Evolutionary conservation across 805 yeast genomes (phyloP), one percentile per base, ranked within the genome.

Genomic region (Metschnikowia shivogae): DNA sequence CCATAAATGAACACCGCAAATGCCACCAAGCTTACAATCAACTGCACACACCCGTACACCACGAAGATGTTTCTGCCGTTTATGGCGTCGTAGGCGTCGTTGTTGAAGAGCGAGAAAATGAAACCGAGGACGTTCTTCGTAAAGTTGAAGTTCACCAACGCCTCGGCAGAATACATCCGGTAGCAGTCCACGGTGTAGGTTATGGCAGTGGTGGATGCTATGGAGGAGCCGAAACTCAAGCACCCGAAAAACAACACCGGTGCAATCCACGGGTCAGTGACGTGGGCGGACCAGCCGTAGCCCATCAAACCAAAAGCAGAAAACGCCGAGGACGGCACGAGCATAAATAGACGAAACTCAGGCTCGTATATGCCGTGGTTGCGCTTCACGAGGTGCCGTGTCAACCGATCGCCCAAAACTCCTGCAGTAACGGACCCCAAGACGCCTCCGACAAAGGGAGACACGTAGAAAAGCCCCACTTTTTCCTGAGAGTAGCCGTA

Each of bases 341-440:
- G 60, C 82, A 80, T 76, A 20, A 79, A 47, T 30, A 80, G 62
- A 28, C 85, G 66, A 56, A 76, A 79, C 58, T 81, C 86, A 3
- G 86, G 85, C 61, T 81, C 86, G 59, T 80, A 81, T 5, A 76
- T 58, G 1, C 85, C 85, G 19, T 66, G 55, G 49, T 81, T 81
- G 35, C 59, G 61, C n/a, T 57, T 49, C 8, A 77, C 73, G 52
- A 81, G 47, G 19, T 34, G 50, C 19, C 82, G 59, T 8, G 73
- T 76, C n/a, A 79, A 34, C 17, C 66, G 43, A 55, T 81, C 86
- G 6, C 80, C 72, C 4, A 70, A 39, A 20, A 70, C 59, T 5
- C 85, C 85, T 4, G 81, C 80, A 4, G 70, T 58, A 10, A 77
- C 62, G 3, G 84, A 78, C 0, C 86, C 86, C 3, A 79, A 45